Evolutionary conservation across 2,329 filamentous ascomycete genomes (phyloP).

Genomic region (Neopestalotiopsis rosae): DNA sequence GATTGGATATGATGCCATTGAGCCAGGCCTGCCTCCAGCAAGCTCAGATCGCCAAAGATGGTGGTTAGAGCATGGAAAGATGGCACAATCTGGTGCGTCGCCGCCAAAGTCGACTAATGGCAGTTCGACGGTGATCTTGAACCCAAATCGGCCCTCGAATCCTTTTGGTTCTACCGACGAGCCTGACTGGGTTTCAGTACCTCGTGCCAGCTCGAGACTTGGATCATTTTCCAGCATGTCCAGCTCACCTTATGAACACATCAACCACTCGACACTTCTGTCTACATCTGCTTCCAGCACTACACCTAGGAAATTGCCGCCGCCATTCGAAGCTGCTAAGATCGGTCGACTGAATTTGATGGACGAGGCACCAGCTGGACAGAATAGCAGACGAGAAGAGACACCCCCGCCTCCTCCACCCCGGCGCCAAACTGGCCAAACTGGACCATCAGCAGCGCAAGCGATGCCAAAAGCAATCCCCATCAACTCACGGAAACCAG

Average conservation of each 20-base stretch:
- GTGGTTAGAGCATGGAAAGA: conserved; percentile 74
- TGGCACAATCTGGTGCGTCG: conserved; percentile 74
- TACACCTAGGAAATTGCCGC: conserved; percentile 55
- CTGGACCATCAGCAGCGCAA: conserved; percentile 24
- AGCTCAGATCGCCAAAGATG: conserved; percentile 73
- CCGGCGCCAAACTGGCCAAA: conserved; percentile 31
- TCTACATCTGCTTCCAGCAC: conserved; percentile 52
- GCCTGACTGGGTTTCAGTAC: conserved; percentile 81
- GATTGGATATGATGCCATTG: conserved; percentile 81
- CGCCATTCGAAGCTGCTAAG: conserved; percentile 56
- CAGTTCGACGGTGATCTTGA: conserved; percentile 64
- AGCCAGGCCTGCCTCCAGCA: conserved; percentile 74
- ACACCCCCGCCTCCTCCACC: conserved; percentile 50
- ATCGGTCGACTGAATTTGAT: conserved; percentile 48
- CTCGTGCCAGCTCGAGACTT: conserved; percentile 57
- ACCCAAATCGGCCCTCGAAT: conserved; percentile 77
- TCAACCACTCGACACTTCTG: conserved; percentile 54
- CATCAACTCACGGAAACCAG: conserved; percentile 35
- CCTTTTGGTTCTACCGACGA: conserved; percentile 79
- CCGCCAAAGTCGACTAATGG: conserved; percentile 61
- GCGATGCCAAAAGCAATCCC: conserved; percentile 25
- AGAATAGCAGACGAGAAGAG: conserved; percentile 38
- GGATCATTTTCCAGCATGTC: conserved; percentile 63
- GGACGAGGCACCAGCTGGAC: conserved; percentile 42
- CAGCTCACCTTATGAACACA: conserved; percentile 64